Conservation (phyloP, 225 moss, liverwort and hornwort genomes). For the Pleurozium schreberi region DNA sequence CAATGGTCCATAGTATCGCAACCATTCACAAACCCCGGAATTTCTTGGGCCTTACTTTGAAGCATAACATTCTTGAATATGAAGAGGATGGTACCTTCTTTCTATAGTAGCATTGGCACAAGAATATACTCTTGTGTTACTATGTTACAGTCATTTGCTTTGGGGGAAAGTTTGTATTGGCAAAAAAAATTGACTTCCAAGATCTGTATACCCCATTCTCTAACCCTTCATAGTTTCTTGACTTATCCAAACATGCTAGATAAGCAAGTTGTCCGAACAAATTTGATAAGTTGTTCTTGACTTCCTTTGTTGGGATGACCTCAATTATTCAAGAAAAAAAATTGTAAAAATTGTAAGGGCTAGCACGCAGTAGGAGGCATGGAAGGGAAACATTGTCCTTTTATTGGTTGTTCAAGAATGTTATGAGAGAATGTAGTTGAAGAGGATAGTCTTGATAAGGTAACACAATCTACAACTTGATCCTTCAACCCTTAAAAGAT, state of each 20-base stretch:
- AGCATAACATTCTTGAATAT: neutral
- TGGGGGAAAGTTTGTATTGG: neutral
- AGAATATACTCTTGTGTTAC: neutral
- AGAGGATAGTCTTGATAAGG: neutral
- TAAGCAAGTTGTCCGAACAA: neutral
- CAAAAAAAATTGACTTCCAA: too few species aligned
- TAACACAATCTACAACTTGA: neutral
- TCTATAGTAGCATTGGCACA: neutral
- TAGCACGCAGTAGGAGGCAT: rapidly evolving
- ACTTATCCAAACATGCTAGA: rapidly evolving
- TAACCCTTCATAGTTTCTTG: too few species aligned
- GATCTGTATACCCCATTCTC: neutral
- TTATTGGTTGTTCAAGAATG: neutral
- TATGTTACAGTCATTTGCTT: rapidly evolving
- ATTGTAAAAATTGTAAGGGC: neutral
- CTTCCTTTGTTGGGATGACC: neutral
- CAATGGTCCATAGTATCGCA: rapidly evolving
- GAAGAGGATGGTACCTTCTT: neutral
- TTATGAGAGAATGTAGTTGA: neutral
- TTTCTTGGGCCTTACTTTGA: neutral
- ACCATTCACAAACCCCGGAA: neutral
- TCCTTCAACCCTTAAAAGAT: neutral
- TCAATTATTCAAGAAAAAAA: neutral
- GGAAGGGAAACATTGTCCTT: too few species aligned
- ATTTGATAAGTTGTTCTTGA: neutral